Conservation (phyloP, 192 early-diverging fungal species). For the Coemansia sp. region DNA sequence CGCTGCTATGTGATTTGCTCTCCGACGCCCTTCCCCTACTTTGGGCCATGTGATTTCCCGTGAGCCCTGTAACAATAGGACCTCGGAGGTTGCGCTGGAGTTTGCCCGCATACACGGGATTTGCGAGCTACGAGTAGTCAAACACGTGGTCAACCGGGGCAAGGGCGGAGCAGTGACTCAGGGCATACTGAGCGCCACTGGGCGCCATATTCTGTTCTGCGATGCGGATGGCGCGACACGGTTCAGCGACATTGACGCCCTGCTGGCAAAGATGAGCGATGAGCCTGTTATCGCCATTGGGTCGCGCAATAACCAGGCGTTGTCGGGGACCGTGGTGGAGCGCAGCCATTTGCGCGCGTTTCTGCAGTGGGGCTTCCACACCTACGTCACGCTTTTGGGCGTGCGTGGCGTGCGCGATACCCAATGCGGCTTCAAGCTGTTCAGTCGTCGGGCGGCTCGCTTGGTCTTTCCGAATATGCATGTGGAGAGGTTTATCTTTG, state of each 20-base stretch:
- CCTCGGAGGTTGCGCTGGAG: constrained; percentile 63
- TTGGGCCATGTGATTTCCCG: too few species aligned
- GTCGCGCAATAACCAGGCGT: constrained; percentile 88
- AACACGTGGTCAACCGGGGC: constrained; percentile 79
- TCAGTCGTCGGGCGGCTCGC: constrained; percentile 73
- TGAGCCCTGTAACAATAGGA: too few species aligned
- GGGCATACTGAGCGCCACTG: constrained; percentile 80
- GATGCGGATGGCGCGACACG: constrained; percentile 95
- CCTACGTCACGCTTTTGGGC: constrained; percentile 81
- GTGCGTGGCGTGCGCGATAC: constrained; percentile 89
- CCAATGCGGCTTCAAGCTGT: constrained; percentile 97
- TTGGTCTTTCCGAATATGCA: constrained; percentile 88
- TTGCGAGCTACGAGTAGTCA: constrained; percentile 69
- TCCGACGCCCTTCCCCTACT: too few species aligned
- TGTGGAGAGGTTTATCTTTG: constrained; percentile 96
- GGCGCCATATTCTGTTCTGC: constrained; percentile 79
- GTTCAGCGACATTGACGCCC: constrained; percentile 78
- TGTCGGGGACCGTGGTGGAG: constrained; percentile 57
- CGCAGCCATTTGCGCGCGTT: constrained; percentile 90
- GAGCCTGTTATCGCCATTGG: constrained; percentile 73
- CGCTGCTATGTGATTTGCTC: too few species aligned
- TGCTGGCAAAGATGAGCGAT: constrained; percentile 55
- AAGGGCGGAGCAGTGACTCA: constrained; percentile 94
- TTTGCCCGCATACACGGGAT: constrained; percentile 59
- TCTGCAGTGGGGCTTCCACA: constrained; percentile 93